Base-by-base conservation (phyloP, 1,139 yeast species). In the Lodderomyces elongisporus region DNA sequence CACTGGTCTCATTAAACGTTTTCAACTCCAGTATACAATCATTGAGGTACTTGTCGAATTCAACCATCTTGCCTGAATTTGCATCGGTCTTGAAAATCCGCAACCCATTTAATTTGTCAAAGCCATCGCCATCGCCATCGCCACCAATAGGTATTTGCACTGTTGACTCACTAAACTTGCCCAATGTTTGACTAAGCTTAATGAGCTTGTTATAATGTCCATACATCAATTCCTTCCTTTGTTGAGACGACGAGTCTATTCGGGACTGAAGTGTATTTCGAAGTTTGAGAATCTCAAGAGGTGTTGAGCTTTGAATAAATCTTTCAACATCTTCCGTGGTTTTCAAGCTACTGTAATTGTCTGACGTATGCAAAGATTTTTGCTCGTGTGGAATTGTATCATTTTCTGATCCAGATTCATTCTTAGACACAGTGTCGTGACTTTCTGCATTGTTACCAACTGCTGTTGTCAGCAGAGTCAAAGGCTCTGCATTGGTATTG, bases 191-290 rank as follows among this genome's bases (percentile, higher is more conserved):
- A 36, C 62, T 66, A 34, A 68, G 50, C 38, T 65, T 66, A 40
- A 68, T 68, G 37, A 68, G 48, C 35, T 68, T 74, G 39, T 64
- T 63, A 51, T 68, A 68, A 43, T 68, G 67, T 38, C 67, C 69
- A 44, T 68, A 68, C 10, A 68, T 64, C n/a, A 68, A 66, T 14
- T 71, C 58, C 37, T 68, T 68, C 47, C 64, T 66, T 26, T 57
- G 62, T 62, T 60, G 66, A 36, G 62, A 69, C 32, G 62, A 68
- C 7, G 67, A 53, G 35, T 60, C 62, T 33, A 66, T 49, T 32
- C 55, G 50, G 33, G 47, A 47, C 17, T 58, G 54, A 12, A 65
- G 54, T 12, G 52, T 40, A 39, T 66, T 68, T 20, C 73, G 51
- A 17, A 61, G 48, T 35, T 52, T 53, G 16, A 68, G 47, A 14